These are phyloP conservation scores for Phytophthora cactorum DNA, from an alignment of 352 stramenopile genomes.

Conservation along the genomic window DNA sequence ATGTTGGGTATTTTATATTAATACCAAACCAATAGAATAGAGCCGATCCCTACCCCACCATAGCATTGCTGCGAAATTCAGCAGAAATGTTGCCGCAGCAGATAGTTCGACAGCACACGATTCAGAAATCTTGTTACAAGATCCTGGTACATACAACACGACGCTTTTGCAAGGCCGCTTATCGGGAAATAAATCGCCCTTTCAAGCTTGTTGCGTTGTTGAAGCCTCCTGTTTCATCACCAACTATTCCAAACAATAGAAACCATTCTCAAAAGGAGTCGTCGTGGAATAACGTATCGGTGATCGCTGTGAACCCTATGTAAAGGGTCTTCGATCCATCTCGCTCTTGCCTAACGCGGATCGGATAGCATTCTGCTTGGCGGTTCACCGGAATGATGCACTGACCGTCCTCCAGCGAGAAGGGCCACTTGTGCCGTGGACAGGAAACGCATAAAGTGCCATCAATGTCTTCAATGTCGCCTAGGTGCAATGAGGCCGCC, in stretches of 20 bases:
- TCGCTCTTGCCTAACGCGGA: conserved; percentile 51
- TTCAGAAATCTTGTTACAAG: conserved; percentile 5
- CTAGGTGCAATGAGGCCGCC: conserved; percentile 78
- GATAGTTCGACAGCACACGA: no score
- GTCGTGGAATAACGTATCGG: conserved; percentile 65
- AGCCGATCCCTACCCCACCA: no score
- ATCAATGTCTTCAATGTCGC: conserved; percentile 88
- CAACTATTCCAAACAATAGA: neutral
- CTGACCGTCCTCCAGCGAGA: conserved; percentile 77
- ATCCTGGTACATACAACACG: neutral
- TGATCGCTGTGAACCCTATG: conserved; percentile 70
- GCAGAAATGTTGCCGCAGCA: no score
- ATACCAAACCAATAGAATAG: no score
- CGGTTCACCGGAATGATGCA: conserved; percentile 61
- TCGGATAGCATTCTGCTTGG: conserved; percentile 66
- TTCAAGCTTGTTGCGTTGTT: conserved; percentile 2
- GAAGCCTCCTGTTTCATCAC: conserved; percentile 3
- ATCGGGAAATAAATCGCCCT: neutral
- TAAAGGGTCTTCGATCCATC: conserved; percentile 65
- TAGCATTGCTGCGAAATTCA: no score
- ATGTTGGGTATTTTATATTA: no score
- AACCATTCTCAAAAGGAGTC: conserved; percentile 66
- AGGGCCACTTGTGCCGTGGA: conserved; percentile 83
- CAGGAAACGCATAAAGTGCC: conserved; percentile 75
- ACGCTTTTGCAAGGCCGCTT: neutral